phyloP scores from a whole-genome alignment of 2,329 filamentous ascomycete species.

The Monosporascus ibericus region DNA sequence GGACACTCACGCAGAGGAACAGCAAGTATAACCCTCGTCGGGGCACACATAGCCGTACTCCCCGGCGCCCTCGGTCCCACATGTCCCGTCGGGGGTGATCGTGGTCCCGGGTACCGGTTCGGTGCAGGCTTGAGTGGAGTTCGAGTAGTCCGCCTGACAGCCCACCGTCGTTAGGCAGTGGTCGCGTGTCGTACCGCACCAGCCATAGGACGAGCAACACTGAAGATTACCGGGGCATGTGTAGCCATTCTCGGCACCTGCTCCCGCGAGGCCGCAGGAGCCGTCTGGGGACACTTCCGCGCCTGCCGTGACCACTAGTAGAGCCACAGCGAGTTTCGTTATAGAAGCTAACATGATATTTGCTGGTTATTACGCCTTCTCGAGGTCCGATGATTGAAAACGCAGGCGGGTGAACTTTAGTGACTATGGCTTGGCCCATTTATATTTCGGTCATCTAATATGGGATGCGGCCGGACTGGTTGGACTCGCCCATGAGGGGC shows the following conservation, averaged over 20 bases:
- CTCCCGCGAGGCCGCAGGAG: conserved; percentile 20
- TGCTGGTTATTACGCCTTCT: no score
- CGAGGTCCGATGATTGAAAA: no score
- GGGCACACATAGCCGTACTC: conserved; percentile 24
- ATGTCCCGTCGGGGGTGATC: conserved; percentile 26
- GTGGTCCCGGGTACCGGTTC: conserved; percentile 20
- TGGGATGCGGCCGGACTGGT: no score
- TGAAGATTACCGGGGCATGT: conserved; percentile 21
- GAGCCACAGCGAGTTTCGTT: no score
- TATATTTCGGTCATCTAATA: no score
- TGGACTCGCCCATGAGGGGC: no score
- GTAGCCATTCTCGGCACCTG: conserved; percentile 19
- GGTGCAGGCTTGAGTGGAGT: conserved; percentile 18
- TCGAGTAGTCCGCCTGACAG: conserved; percentile 24
- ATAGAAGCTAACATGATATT: no score
- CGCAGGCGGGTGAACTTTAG: no score
- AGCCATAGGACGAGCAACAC: conserved; percentile 25
- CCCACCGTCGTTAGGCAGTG: conserved; percentile 24
- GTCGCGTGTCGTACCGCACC: conserved; percentile 22
- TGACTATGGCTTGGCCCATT: no score
- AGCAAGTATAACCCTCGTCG: conserved; percentile 17
- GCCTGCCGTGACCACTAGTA: neutral
- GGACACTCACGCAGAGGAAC: conserved; percentile 21
- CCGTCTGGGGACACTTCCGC: conserved; percentile 23
- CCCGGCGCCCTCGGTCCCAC: conserved; percentile 19